Evolutionary conservation across 192 early-diverging fungal genomes (phyloP), one percentile per base, ranked within the genome.

Genomic region (Obelidium mucronatum): DNA sequence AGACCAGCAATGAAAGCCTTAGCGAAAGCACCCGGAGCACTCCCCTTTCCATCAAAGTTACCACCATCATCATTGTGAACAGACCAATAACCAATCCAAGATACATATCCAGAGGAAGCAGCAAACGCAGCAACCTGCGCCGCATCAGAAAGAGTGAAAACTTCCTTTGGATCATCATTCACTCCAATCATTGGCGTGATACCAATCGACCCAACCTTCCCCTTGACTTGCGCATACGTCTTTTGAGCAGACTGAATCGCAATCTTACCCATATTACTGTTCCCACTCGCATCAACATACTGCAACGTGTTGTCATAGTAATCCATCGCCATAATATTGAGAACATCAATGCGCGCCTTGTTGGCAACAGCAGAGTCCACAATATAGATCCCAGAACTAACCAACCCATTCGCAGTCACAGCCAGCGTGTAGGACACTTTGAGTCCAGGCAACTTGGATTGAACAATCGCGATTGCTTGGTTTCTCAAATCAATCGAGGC

Each of bases 251-350:
- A 81, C 24, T 52, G 44, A 31, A 80, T 75, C 59, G 79, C 79
- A 59, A 80, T 60, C 0, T 40, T 55, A 2, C 76, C 85, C 80
- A 79, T 82, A 44, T 61, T 74, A 22, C 76, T 81, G 42, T 40
- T 74, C 22, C 81, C 84, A 42, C 81, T 83, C 33, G 84, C 82
- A n/a, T 82, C 84, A 17, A 56, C 62, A 19, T 52, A 54, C 2
- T 61, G 28, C 8, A 73, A 68, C n/a, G n/a, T n/a, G 59, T 64
- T 79, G 73, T 81, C 82, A 54, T n/a, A 60, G 36, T 44, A 79
- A 58, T 78, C 77, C 82, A 86, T 84, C 8, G 85, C 65, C 74
- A 86, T 77, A n/a, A 86, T 77, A 74, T 86, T 86, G 37, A 86
- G 48, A 22, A 81, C 73, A 66, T 83, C 82, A 34, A 86, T 68